These are phyloP conservation scores for Fraxinus xanthoxyloides DNA, from an alignment of 305 asterid genomes.

Conservation along the genomic window DNA sequence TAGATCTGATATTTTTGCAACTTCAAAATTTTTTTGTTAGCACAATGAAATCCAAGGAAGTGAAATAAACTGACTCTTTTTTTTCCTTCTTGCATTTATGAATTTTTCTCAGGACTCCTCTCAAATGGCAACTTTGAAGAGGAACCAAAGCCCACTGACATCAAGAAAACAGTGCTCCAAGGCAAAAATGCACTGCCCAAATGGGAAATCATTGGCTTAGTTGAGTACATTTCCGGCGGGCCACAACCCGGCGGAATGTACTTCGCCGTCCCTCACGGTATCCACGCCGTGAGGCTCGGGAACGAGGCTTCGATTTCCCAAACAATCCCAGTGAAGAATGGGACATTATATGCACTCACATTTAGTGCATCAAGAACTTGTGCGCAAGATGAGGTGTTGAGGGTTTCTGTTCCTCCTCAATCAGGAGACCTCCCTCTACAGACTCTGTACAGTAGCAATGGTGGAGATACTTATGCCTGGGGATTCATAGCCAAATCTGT, in stretches of 20 bases:
- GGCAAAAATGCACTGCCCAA: slow-evolving; percentile 62
- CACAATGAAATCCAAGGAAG: background rate
- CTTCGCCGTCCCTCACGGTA: slow-evolving; percentile 70
- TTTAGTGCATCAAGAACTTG: slow-evolving; percentile 85
- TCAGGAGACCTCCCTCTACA: slow-evolving; percentile 78
- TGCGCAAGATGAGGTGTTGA: slow-evolving; percentile 71
- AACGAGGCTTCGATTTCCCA: slow-evolving; percentile 81
- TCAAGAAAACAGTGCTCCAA: slow-evolving; percentile 54
- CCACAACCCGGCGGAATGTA: slow-evolving; percentile 89
- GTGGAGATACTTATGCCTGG: slow-evolving; percentile 86
- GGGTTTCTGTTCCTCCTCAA: slow-evolving; percentile 61
- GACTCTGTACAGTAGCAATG: slow-evolving; percentile 72
- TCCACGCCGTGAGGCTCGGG: slow-evolving; percentile 84
- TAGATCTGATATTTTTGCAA: background rate
- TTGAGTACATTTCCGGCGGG: slow-evolving; percentile 82
- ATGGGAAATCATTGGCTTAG: slow-evolving; percentile 76
- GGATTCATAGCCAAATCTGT: slow-evolving; percentile 60
- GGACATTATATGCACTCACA: slow-evolving; percentile 76
- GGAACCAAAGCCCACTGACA: slow-evolving; percentile 45
- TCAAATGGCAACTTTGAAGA: slow-evolving; percentile 87
- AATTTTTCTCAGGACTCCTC: slow-evolving; percentile 52
- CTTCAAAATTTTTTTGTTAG: background rate
- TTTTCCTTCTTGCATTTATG: background rate
- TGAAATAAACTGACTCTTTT: background rate
- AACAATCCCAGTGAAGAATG: slow-evolving; percentile 53